Evolutionary conservation across 2,329 filamentous ascomycete genomes (phyloP), one percentile per base, ranked within the genome.

Genomic region (Calonectria pseudoreteaudii): DNA sequence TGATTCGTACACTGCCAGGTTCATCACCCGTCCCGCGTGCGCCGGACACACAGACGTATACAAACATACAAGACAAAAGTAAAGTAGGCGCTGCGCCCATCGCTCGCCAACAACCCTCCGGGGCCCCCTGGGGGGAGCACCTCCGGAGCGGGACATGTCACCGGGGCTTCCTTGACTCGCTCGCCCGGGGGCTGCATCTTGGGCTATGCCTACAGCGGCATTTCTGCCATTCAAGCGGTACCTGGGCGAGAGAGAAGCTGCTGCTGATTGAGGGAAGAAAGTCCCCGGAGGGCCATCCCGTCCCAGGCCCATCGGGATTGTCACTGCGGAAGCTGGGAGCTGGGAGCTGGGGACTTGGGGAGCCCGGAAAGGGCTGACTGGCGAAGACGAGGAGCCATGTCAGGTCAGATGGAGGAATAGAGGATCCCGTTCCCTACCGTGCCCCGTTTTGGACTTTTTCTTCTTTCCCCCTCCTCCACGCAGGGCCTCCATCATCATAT

Each of bases 131-230:
- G 75, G 73, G 75, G 66, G 68, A 77, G 62, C 73, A 53, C 64
- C 76, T 77, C 76, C 67, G 56, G 67, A 72, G 73, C 75, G 74
- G 74, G 72, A 74, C 71, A 65, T 73, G 70, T 78, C 71, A 72
- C 77, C 74, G 75, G 79, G 74, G 73, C 23, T 49, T 74, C 71
- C 75, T 80, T 74, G 76, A 76, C 72, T 75, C 68, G 68, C 66
- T 62, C 16, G 34, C 56, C 56, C 76, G 71, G 77, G 75, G 79
- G 66, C 74, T 74, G 65, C 77, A 80, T 78, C 75, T 80, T 64
- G 73, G 75, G 62, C 64, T 71, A 73, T 79, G 64, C 75, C 68
- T 72, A 73, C 78, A 77, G 73, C 72, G 71, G 76, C 66, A 77
- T 80, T 75, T 75, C 70, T 78, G 66, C 44, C 53, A 66, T 64